A percentile compares a stretch with the other conserved stretches of the same genome.
These are phyloP conservation scores for Priceomyces medius DNA, from an alignment of 805 yeast genomes.

Conservation along the genomic window DNA sequence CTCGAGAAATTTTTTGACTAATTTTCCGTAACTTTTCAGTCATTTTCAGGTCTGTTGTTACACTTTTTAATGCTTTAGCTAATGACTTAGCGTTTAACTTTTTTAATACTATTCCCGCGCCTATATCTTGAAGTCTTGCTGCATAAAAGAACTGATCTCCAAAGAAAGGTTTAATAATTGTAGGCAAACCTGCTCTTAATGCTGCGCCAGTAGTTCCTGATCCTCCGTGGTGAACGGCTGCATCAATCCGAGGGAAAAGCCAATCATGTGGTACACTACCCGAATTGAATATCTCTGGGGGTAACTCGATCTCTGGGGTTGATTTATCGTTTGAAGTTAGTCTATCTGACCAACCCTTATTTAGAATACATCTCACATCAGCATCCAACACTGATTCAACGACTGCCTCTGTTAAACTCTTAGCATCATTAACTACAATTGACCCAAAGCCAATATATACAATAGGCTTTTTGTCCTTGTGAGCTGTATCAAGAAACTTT, in stretches of 20 bases:
- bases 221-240: constrained; percentile 97
- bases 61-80: constrained; percentile 66
- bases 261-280: constrained; percentile 90
- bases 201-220: constrained; percentile 96
- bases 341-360: constrained; percentile 94
- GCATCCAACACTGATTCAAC: constrained; percentile 76
- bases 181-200: constrained; percentile 81
- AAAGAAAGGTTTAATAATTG: constrained; percentile 89
- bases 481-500: constrained; percentile 63
- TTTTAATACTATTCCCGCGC: constrained; percentile 73
- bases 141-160: constrained; percentile 97
- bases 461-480: constrained; percentile 58
- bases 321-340: constrained; percentile 37
- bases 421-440: constrained; percentile 84
- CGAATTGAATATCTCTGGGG: constrained; percentile 63
- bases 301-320: constrained; percentile 47
- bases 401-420: constrained; percentile 71
- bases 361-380: constrained; percentile 81
- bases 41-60: constrained; percentile 63
- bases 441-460: constrained; percentile 96
- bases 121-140: constrained; percentile 79
- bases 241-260: constrained; percentile 86
- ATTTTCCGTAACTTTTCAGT: constrained; percentile 63
- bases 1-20: constrained; percentile 64
- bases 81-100: constrained; percentile 65